Evolutionary conservation across 179 eudicot species (phyloP).

Genomic region (Drosera spatulata): DNA sequence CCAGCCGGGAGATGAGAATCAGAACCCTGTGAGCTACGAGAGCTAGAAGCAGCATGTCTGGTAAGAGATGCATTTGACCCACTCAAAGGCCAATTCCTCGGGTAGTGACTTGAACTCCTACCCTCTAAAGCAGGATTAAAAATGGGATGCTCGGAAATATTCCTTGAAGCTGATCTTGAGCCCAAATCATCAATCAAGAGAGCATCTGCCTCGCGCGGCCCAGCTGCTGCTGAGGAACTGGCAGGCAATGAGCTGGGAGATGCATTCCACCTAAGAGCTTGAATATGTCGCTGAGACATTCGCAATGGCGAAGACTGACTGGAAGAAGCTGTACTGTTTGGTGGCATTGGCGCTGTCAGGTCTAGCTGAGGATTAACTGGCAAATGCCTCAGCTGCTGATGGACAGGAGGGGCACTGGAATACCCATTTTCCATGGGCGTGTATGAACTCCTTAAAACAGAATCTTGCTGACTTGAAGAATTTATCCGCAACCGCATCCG

Average conservation of each 20-base stretch:
- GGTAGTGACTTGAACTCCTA: conserved; percentile 34
- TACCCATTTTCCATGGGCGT: conserved; percentile 19
- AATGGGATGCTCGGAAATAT: conserved; percentile 56
- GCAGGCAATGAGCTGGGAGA: conserved; percentile 42
- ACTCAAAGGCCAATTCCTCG: conserved; percentile 32
- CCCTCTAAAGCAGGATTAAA: conserved; percentile 41
- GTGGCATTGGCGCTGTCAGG: conserved; percentile 22
- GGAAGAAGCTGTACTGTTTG: conserved; percentile 24
- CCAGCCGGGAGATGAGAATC: conserved; percentile 30
- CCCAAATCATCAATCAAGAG: conserved; percentile 24
- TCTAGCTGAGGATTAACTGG: conserved; percentile 36
- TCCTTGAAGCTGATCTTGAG: conserved; percentile 42
- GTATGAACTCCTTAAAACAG: conserved; percentile 23
- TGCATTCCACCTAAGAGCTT: conserved; percentile 41
- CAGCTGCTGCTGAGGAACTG: conserved; percentile 22
- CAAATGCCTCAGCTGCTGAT: conserved; percentile 34
- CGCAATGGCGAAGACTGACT: conserved; percentile 24
- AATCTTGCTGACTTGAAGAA: conserved; percentile 37
- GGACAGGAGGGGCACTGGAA: conserved; percentile 22
- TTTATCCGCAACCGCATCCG: conserved; percentile 36
- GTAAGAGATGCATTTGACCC: conserved; percentile 23
- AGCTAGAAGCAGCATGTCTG: conserved; percentile 49
- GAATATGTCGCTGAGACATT: conserved; percentile 40
- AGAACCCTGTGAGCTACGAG: conserved; percentile 33
- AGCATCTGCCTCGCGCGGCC: conserved; percentile 28